A percentile compares a stretch with the other conserved stretches of the same genome.
These are phyloP conservation scores for Epichloe sibirici DNA, from an alignment of 2,329 filamentous ascomycete species.

Conservation along the genomic window DNA sequence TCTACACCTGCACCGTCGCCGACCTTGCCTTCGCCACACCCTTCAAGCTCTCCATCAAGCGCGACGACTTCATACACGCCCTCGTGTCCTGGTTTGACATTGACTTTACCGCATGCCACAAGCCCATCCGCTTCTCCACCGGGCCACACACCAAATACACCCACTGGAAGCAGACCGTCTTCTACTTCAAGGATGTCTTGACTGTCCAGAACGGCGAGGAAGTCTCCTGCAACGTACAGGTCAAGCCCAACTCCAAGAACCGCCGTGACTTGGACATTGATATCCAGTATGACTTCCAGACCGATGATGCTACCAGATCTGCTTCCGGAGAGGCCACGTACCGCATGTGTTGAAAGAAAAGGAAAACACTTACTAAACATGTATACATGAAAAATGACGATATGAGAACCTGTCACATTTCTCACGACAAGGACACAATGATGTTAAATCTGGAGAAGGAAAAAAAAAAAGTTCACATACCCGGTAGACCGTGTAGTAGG, in stretches of 20 bases:
- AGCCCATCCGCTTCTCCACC: slow-evolving; percentile 91
- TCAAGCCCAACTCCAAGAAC: slow-evolving; percentile 89
- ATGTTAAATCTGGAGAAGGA: too few relatives aligned
- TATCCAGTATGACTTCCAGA: slow-evolving; percentile 70
- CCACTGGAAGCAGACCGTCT: slow-evolving; percentile 99
- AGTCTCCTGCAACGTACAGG: slow-evolving; percentile 60
- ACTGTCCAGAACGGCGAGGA: slow-evolving; percentile 82
- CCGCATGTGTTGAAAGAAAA: slow-evolving; percentile 53
- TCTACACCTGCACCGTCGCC: slow-evolving; percentile 75
- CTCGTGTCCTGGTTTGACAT: slow-evolving; percentile 99
- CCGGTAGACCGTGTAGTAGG: too few relatives aligned
- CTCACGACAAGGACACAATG: too few relatives aligned
- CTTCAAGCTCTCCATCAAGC: slow-evolving; percentile 64
- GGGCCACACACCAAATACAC: slow-evolving; percentile 98
- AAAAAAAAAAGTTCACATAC: too few relatives aligned
- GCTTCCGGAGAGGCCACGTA: slow-evolving; percentile 64
- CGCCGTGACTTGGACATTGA: slow-evolving; percentile 87
- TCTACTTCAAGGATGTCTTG: slow-evolving; percentile 88
- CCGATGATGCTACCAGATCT: slow-evolving; percentile 57
- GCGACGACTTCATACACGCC: slow-evolving; percentile 92
- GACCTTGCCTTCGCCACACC: slow-evolving; percentile 76
- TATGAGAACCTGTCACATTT: too few relatives aligned
- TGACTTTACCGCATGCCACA: slow-evolving; percentile 96
- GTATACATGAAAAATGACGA: not conserved
- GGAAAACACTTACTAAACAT: not conserved